Percentiles rank a stretch among this genome's conserved stretches.
Conservation (phyloP, 768 basidiomycete genomes). For the Tulasnella calospora region DNA sequence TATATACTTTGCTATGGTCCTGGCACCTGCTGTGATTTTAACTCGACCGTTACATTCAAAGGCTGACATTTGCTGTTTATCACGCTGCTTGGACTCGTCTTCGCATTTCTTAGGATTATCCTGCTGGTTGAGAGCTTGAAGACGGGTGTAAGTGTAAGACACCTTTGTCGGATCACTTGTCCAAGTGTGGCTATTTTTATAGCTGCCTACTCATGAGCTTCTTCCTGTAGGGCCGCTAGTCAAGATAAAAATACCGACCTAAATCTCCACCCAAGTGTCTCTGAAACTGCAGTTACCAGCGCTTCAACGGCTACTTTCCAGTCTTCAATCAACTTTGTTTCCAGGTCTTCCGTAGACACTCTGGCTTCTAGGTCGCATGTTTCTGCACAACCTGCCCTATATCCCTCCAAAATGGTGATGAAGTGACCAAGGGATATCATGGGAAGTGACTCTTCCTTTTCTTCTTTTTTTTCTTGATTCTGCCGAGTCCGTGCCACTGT, state of each 20-base stretch:
- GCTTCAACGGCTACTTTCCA: background rate
- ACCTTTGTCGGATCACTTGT: constrained; percentile 25
- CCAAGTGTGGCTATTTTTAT: constrained; percentile 12
- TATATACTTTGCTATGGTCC: constrained; percentile 11
- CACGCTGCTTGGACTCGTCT: constrained; percentile 31
- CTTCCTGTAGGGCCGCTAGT: background rate
- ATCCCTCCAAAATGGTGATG: background rate
- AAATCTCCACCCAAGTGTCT: background rate
- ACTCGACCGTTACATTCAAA: constrained; percentile 34
- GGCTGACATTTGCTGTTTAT: constrained; percentile 33
- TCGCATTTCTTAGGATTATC: constrained; percentile 24
- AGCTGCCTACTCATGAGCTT: constrained; percentile 7
- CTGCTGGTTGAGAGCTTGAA: constrained; percentile 29
- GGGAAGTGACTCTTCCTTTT: background rate
- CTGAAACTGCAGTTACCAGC: background rate
- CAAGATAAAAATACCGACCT: background rate
- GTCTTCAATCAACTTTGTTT: background rate
- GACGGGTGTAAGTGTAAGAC: constrained; percentile 27
- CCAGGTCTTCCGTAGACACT: background rate
- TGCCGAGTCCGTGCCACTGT: background rate
- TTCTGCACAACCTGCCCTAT: background rate
- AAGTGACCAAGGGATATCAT: background rate
- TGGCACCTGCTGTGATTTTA: constrained; percentile 18
- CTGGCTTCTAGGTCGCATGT: background rate
- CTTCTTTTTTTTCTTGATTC: too few species aligned